A percentile compares a stretch with the other conserved stretches of the same genome.
Conservation (phyloP, 1,284 basidiomycete species). For the Malassezia slooffiae region DNA sequence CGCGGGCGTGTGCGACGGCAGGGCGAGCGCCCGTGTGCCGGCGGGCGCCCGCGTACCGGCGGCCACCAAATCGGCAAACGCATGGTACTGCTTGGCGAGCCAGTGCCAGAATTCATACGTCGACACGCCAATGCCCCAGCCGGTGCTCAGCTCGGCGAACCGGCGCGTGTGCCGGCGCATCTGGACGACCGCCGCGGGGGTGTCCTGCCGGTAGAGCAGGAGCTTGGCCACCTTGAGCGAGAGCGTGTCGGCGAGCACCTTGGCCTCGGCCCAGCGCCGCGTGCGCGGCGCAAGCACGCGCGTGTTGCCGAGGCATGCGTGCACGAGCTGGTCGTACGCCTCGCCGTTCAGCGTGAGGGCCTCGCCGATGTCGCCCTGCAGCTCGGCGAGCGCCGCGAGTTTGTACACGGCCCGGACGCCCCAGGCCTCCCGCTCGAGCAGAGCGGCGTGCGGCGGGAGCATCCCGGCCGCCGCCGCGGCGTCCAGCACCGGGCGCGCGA, state of each 20-base stretch:
- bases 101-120: conserved; percentile 96
- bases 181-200: conserved; percentile 56
- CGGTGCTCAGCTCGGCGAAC: conserved; percentile 74
- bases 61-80: conserved; percentile 34
- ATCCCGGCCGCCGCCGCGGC: conserved; percentile 15
- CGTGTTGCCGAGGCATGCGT: conserved; percentile 54
- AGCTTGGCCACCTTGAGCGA: conserved; percentile 48
- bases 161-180: conserved; percentile 71
- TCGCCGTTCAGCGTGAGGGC: conserved; percentile 18
- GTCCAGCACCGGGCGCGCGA: conserved; percentile 28
- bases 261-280: conserved; percentile 95
- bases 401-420: conserved; percentile 94
- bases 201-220: conserved; percentile 73
- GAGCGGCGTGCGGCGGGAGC: conserved; percentile 17
- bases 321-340: conserved; percentile 17
- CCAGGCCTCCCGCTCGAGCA: conserved; percentile 74
- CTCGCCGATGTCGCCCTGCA: conserved; percentile 73
- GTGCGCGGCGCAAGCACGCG: conserved; percentile 77
- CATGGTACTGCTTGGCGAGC: conserved; percentile 65
- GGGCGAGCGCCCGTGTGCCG: conserved; percentile 6
- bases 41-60: too few species aligned
- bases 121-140: conserved; percentile 94
- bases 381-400: conserved; percentile 88
- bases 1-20: conserved; percentile 10
- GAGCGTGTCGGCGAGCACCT: conserved; percentile 69